phyloP scores from a whole-genome alignment of 2,329 filamentous ascomycete genomes.

The Cytospora piceae region DNA sequence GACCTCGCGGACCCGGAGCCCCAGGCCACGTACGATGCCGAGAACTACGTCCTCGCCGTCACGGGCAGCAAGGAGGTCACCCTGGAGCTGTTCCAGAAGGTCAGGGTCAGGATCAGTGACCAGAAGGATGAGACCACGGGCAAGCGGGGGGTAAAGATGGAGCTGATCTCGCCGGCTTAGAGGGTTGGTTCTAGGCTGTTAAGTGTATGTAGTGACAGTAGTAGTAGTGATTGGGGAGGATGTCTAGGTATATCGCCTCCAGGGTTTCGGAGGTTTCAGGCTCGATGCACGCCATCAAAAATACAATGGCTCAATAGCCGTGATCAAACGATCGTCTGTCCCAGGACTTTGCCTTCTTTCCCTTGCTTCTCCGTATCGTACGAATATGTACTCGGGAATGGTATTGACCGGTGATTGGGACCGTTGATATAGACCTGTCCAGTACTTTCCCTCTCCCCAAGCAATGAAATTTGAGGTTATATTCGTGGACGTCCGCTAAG shows the following conservation, averaged over 20 bases:
- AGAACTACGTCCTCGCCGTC: constrained; percentile 76
- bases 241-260: background rate
- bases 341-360: no score
- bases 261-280: background rate
- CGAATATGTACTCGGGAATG: no score
- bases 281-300: background rate
- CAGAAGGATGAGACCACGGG: constrained; percentile 95
- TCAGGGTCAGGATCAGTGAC: constrained; percentile 85
- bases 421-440: no score
- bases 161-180: constrained; percentile 53
- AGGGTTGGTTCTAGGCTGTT: background rate
- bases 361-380: background rate
- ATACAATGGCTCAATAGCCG: background rate
- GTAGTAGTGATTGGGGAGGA: background rate
- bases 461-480: no score
- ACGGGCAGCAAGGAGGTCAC: constrained; percentile 58
- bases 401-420: no score
- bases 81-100: constrained; percentile 90
- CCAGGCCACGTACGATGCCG: constrained; percentile 80
- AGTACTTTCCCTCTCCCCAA: no score
- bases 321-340: background rate
- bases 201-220: background rate
- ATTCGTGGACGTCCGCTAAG: no score
- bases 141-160: constrained; percentile 87
- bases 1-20: constrained; percentile 81